These are phyloP conservation scores for Arthroderma sp. DNA, from an alignment of 2,329 filamentous ascomycete species.

Conservation along the genomic window DNA sequence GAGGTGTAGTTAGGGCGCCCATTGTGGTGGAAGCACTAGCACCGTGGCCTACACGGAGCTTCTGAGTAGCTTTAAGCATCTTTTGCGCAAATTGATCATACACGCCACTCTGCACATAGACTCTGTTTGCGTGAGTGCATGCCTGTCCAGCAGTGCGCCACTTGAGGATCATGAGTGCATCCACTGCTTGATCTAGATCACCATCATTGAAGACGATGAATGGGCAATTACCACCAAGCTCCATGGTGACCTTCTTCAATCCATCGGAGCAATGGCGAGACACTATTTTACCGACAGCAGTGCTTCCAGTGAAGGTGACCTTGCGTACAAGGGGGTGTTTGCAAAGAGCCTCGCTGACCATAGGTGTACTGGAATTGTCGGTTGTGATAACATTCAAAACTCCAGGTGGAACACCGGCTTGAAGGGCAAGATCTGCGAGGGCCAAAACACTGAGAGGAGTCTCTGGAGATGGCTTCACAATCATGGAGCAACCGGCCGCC, in stretches of 20 bases:
- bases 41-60: neutral
- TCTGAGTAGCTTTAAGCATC: neutral
- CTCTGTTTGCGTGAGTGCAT: constrained; percentile 35
- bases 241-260: constrained; percentile 67
- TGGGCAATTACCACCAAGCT: constrained; percentile 70
- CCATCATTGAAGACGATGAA: constrained; percentile 72
- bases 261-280: constrained; percentile 55
- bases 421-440: constrained; percentile 19
- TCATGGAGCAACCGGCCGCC: constrained; percentile 26
- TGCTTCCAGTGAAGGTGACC: constrained; percentile 66
- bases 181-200: constrained; percentile 56
- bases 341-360: constrained; percentile 54
- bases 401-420: constrained; percentile 23
- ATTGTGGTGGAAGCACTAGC: constrained; percentile 30
- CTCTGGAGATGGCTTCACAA: constrained; percentile 25
- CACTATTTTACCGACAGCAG: constrained; percentile 57
- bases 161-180: constrained; percentile 44
- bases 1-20: constrained; percentile 37
- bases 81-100: neutral
- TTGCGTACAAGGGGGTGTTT: constrained; percentile 55
- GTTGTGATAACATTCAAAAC: constrained; percentile 23
- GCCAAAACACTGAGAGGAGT: constrained; percentile 23
- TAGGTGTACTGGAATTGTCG: constrained; percentile 18
- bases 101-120: constrained; percentile 18
- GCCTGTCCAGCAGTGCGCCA: constrained; percentile 50